phyloP scores from a whole-genome alignment of 2,329 filamentous ascomycete species.

The Fusarium sp. region DNA sequence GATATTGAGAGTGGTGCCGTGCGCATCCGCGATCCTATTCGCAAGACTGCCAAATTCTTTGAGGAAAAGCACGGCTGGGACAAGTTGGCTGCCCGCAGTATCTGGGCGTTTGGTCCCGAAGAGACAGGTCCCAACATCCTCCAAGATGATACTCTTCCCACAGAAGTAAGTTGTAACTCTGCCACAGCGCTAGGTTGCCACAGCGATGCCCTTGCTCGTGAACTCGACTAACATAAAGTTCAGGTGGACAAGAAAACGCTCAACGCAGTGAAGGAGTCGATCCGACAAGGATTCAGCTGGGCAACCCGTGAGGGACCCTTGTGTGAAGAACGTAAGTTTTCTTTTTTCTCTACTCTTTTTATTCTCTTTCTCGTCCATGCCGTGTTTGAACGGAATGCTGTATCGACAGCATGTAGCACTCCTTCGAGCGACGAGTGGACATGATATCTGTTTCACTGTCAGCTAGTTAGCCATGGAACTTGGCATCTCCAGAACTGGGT shows the following conservation, averaged over 20 bases:
- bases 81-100: slow-evolving; percentile 90
- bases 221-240: slow-evolving; percentile 15
- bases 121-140: slow-evolving; percentile 95
- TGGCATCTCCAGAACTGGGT: slow-evolving; percentile 24
- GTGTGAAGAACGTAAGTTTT: slow-evolving; percentile 91
- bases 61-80: slow-evolving; percentile 98
- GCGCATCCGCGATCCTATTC: slow-evolving; percentile 90
- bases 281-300: slow-evolving; percentile 97
- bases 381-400: slow-evolving; percentile 14
- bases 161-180: slow-evolving; percentile 70
- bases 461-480: slow-evolving; percentile 40
- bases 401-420: slow-evolving; percentile 16
- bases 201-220: slow-evolving; percentile 17
- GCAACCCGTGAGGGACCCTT: slow-evolving; percentile 94
- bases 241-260: slow-evolving; percentile 93
- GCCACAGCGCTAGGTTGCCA: background rate
- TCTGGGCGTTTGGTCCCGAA: slow-evolving; percentile 98
- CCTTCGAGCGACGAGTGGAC: slow-evolving; percentile 42
- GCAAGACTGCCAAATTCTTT: slow-evolving; percentile 96
- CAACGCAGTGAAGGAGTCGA: slow-evolving; percentile 87
- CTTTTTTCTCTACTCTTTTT: slow-evolving; percentile 13
- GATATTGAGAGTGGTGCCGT: slow-evolving; percentile 94
- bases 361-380: slow-evolving; percentile 13
- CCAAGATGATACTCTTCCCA: slow-evolving; percentile 94
- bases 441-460: slow-evolving; percentile 20